Conservation (phyloP, 2,329 filamentous ascomycete species). For the Lasiodiplodia hormozganensis region DNA sequence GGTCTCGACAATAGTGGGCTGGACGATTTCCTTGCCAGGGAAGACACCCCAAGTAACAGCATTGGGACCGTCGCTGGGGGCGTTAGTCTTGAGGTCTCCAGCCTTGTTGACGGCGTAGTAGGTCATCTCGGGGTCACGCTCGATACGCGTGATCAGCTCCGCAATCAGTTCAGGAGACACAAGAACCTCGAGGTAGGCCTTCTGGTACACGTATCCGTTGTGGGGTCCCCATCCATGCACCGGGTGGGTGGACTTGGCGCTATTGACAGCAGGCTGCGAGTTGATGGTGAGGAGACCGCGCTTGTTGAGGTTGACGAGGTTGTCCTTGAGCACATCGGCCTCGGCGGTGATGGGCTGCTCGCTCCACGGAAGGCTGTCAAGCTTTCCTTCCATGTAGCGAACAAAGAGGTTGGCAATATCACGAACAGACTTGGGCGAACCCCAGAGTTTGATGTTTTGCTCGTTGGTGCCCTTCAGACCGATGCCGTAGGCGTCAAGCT, state of each 20-base stretch:
- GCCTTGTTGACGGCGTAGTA: conserved; percentile 92
- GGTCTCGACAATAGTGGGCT: conserved; percentile 98
- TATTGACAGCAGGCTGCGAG: conserved; percentile 93
- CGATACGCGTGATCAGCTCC: conserved; percentile 78
- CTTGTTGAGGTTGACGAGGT: conserved; percentile 82
- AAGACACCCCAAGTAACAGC: conserved; percentile 99
- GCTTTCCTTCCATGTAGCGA: conserved; percentile 79
- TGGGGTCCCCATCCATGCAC: conserved; percentile 93
- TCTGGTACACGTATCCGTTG: conserved; percentile 98
- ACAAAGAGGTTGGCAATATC: conserved; percentile 87
- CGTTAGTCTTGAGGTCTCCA: conserved; percentile 84
- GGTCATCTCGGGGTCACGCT: conserved; percentile 80
- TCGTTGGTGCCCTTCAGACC: conserved; percentile 94
- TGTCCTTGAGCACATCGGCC: conserved; percentile 76
- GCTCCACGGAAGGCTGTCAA: conserved; percentile 91
- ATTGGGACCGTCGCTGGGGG: conserved; percentile 85
- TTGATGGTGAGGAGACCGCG: conserved; percentile 94
- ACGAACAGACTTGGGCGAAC: conserved; percentile 77
- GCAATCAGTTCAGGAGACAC: conserved; percentile 80
- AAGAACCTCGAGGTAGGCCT: conserved; percentile 92
- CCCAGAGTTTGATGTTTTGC: conserved; percentile 95
- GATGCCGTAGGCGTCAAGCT: conserved; percentile 92
- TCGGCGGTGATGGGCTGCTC: conserved; percentile 86
- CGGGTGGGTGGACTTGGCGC: conserved; percentile 84
- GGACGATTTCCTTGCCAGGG: conserved; percentile 98